Conservation (phyloP, 345 rosid genomes). For the Citrus hindsii region DNA sequence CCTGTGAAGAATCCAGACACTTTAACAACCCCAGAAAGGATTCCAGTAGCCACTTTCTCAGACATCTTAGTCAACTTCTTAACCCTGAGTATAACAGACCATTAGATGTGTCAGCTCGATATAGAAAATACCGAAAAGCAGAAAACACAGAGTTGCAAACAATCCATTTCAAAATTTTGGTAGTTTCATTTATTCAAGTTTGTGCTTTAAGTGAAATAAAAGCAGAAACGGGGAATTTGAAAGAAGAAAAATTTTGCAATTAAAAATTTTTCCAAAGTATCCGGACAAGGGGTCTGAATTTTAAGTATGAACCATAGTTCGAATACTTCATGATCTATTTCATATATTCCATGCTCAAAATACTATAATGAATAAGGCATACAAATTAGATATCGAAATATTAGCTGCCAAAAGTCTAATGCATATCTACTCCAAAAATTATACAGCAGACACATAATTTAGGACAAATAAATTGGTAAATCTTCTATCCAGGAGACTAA, state of each 20-base stretch:
- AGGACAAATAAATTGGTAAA: not conserved
- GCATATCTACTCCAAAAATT: not conserved
- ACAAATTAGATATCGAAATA: not conserved
- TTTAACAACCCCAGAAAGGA: conserved; percentile 82
- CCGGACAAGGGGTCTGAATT: too few relatives aligned
- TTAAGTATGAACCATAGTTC: too few relatives aligned
- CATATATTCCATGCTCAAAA: too few relatives aligned
- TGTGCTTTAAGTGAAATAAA: too few relatives aligned
- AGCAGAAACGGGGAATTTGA: too few relatives aligned
- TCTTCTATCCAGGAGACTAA: not conserved
- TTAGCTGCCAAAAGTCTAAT: not conserved
- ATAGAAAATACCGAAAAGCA: not conserved
- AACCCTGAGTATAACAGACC: conserved; percentile 45
- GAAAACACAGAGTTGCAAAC: not conserved
- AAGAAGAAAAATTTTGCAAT: too few relatives aligned
- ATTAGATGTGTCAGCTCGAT: not conserved
- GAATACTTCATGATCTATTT: too few relatives aligned
- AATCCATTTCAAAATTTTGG: not conserved
- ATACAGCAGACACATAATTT: not conserved
- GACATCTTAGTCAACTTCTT: conserved; percentile 83
- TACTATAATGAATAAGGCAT: too few relatives aligned
- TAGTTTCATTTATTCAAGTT: not conserved
- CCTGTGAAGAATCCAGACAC: conserved; percentile 75
- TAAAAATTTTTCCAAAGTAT: too few relatives aligned
- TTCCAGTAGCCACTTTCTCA: conserved; percentile 68